Evolutionary conservation across 2,329 filamentous ascomycete genomes (phyloP).

Genomic region (Zarea fungicola): DNA sequence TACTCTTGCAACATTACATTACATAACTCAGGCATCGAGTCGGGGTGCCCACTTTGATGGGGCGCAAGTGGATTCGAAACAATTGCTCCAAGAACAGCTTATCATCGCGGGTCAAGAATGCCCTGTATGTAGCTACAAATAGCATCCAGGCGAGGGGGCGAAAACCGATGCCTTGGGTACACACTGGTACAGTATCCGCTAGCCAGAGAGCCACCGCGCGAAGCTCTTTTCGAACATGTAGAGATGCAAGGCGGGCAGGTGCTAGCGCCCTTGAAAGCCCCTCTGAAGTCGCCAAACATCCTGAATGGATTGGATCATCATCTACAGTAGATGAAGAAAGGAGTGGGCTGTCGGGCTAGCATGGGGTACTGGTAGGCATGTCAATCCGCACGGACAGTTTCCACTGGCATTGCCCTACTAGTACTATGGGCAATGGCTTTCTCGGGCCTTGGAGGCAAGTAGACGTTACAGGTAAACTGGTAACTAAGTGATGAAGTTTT

Average conservation of each 20-base stretch:
- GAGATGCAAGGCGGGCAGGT: no score
- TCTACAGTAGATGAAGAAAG: not conserved
- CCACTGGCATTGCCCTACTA: no score
- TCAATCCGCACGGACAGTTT: constrained; percentile 4
- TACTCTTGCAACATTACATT: constrained; percentile 1
- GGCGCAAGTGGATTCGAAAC: not conserved
- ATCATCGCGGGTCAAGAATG: not conserved
- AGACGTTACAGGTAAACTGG: no score
- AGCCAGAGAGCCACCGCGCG: no score
- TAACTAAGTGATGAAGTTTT: no score
- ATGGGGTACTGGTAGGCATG: constrained; percentile 1
- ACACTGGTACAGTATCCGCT: no score
- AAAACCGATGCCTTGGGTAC: not conserved
- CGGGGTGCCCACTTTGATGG: not conserved
- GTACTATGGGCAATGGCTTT: no score
- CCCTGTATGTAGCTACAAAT: not conserved
- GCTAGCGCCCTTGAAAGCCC: not conserved
- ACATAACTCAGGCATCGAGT: not conserved
- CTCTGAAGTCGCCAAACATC: no score
- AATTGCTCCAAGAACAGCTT: not conserved
- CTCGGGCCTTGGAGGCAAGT: no score
- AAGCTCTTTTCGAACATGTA: no score
- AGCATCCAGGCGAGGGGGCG: not conserved
- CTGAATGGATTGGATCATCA: not conserved
- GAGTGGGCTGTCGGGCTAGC: not conserved